Percentiles rank a stretch among this genome's conserved stretches.
phyloP scores from a whole-genome alignment of 306 rosid species.

The Luffa aegyptiaca region DNA sequence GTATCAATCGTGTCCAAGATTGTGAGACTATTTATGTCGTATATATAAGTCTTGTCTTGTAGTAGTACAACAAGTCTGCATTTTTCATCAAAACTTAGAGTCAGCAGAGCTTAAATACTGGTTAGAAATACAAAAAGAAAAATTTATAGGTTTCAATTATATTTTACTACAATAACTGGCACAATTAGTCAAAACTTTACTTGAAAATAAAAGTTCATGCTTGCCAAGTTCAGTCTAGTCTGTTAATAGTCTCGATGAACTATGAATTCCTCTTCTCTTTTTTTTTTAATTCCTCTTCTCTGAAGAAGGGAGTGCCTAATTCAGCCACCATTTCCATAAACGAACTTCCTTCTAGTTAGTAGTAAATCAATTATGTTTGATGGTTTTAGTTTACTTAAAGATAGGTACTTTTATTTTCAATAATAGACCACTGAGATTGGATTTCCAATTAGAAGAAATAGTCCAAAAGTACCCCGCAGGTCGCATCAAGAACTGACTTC shows the following conservation, averaged over 20 bases:
- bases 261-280: not conserved
- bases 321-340: not conserved
- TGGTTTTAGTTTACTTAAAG: not conserved
- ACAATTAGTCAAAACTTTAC: not conserved
- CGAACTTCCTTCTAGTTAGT: not conserved
- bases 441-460: not conserved
- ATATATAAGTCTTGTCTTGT: conserved; percentile 78
- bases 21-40: conserved; percentile 65
- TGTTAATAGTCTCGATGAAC: not conserved
- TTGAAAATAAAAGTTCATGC: not conserved
- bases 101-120: conserved; percentile 14
- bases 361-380: not conserved
- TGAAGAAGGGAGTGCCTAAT: not conserved
- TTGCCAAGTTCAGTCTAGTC: not conserved
- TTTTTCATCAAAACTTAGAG: conserved; percentile 11
- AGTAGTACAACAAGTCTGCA: conserved; percentile 88
- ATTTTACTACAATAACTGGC: not conserved
- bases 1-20: conserved; percentile 85
- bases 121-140: not conserved
- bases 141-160: not conserved
- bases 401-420: not conserved
- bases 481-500: not conserved
- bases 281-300: not conserved
- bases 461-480: not conserved
- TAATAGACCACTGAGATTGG: not conserved